Evolutionary conservation across 2,329 filamentous ascomycete species (phyloP).

Genomic region (Paecilomyces niveus): DNA sequence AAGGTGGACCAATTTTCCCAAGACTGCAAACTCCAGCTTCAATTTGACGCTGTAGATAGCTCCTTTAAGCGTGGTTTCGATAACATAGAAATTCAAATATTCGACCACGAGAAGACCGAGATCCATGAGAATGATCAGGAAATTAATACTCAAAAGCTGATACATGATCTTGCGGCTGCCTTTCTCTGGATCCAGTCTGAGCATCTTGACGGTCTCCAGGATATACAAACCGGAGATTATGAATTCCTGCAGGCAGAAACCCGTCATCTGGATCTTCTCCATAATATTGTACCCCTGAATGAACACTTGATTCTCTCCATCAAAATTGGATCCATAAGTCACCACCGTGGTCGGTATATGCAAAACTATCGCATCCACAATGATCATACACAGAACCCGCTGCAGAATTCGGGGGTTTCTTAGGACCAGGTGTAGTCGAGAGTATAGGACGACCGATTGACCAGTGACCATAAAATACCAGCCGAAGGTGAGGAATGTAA

Average conservation of each 20-base stretch:
- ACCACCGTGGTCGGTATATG: constrained; percentile 41
- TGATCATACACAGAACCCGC: constrained; percentile 41
- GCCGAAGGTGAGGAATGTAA: constrained; percentile 39
- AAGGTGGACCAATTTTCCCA: constrained; percentile 38
- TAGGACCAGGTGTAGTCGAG: constrained; percentile 42
- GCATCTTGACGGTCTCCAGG: constrained; percentile 45
- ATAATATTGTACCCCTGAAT: constrained; percentile 37
- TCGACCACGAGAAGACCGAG: constrained; percentile 37
- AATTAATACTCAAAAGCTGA: constrained; percentile 44
- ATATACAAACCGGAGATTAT: constrained; percentile 50
- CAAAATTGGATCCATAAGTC: constrained; percentile 38
- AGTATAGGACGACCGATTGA: constrained; percentile 44
- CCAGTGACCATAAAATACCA: constrained; percentile 45
- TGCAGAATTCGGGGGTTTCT: constrained; percentile 31
- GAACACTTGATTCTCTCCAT: constrained; percentile 14
- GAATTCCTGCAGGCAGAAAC: constrained; percentile 51
- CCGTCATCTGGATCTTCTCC: constrained; percentile 51
- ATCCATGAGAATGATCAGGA: constrained; percentile 42
- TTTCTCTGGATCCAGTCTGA: constrained; percentile 38
- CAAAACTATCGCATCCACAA: constrained; percentile 36
- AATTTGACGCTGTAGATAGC: constrained; percentile 44
- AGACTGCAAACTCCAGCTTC: constrained; percentile 45
- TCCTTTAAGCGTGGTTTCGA: constrained; percentile 42
- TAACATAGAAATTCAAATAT: constrained; percentile 38
- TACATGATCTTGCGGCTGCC: constrained; percentile 40